Conservation (phyloP, 805 yeast genomes). For the Trichomonascus vanleenenianus region DNA sequence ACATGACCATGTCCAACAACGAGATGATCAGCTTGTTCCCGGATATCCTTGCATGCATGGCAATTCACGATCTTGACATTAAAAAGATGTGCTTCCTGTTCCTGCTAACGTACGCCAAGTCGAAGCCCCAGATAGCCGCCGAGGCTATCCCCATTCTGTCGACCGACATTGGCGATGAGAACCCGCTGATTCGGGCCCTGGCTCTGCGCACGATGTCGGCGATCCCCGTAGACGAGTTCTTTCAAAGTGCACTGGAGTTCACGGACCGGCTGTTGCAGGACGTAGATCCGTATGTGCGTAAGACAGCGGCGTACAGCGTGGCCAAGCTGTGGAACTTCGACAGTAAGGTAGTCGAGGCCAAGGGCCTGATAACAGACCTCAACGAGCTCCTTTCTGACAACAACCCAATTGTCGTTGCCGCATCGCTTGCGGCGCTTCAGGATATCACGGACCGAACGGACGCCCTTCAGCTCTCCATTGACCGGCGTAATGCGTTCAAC, state of each 20-base stretch:
- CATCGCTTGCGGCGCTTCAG: constrained; percentile 60
- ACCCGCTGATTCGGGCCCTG: constrained; percentile 47
- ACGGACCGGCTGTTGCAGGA: constrained; percentile 36
- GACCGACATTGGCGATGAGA: constrained; percentile 43
- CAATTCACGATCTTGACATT: constrained; percentile 53
- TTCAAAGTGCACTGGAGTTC: constrained; percentile 38
- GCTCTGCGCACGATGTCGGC: constrained; percentile 59
- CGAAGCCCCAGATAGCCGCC: constrained; percentile 47
- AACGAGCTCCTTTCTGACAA: constrained; percentile 49
- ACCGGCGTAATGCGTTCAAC: constrained; percentile 38
- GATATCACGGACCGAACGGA: constrained; percentile 54
- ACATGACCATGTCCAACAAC: constrained; percentile 71
- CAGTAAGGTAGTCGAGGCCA: constrained; percentile 36
- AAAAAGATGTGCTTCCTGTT: constrained; percentile 66
- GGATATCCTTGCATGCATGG: constrained; percentile 49
- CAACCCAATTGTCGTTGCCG: constrained; percentile 55
- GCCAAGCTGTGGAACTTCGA: constrained; percentile 58
- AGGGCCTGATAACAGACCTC: constrained; percentile 40
- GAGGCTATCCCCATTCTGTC: constrained; percentile 49
- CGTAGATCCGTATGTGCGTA: constrained; percentile 52
- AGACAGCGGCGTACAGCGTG: constrained; percentile 61
- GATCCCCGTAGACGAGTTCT: constrained; percentile 46
- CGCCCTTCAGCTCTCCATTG: constrained; percentile 45
- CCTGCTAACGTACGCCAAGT: constrained; percentile 50
- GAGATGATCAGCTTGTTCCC: constrained; percentile 65